These are phyloP conservation scores for Dendrostoma leiphaemia DNA, from an alignment of 2,329 filamentous ascomycete species.

Conservation along the genomic window DNA sequence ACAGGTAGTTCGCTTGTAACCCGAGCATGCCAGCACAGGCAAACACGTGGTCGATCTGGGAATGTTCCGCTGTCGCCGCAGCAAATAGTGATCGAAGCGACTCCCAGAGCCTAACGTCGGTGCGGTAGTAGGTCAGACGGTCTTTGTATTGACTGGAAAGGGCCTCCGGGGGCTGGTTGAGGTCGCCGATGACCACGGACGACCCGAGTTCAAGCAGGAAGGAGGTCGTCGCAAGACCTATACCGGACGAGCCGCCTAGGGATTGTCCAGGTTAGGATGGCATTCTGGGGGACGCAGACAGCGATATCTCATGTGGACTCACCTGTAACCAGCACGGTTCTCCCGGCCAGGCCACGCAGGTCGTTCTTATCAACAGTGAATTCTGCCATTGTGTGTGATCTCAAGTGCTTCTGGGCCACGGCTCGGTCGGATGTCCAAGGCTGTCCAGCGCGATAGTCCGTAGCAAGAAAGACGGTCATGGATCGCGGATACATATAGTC, in stretches of 20 bases:
- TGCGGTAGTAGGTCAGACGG: background rate
- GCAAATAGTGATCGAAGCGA: background rate
- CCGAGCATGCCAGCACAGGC: constrained; percentile 3
- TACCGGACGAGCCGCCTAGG: background rate
- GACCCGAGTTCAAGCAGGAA: background rate
- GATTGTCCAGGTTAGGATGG: background rate
- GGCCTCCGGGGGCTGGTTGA: background rate
- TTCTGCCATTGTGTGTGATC: constrained; percentile 27
- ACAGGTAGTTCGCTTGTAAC: background rate
- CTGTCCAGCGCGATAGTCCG: too few relatives aligned
- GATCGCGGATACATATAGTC: too few relatives aligned
- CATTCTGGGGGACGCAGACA: background rate
- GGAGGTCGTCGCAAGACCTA: background rate
- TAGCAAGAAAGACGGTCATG: too few relatives aligned
- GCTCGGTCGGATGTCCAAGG: too few relatives aligned
- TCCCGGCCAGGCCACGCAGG: background rate
- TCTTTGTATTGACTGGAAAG: background rate
- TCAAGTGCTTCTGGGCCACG: too few relatives aligned
- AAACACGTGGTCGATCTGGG: constrained; percentile 4
- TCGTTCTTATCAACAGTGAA: constrained; percentile 25
- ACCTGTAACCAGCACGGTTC: background rate
- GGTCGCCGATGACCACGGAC: background rate
- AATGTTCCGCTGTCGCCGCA: background rate
- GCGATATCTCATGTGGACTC: background rate
- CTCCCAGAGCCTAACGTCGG: background rate